phyloP scores from a whole-genome alignment of 1,284 basidiomycete genomes.

The Pascua sp. region DNA sequence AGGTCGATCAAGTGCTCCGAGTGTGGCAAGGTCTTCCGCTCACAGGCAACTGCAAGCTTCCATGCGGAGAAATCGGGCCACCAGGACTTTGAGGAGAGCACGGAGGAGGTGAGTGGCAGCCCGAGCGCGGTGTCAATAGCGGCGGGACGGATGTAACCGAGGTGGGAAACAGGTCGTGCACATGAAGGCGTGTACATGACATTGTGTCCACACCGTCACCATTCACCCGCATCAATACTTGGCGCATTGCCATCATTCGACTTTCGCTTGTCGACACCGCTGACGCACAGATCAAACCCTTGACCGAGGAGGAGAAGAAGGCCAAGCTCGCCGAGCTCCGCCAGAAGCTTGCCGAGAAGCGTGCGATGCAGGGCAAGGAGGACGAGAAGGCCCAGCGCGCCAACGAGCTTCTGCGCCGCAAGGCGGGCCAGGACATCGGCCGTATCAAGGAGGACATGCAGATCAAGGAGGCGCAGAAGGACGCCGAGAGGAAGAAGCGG shows the following conservation, averaged over 20 bases:
- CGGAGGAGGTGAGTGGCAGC: conserved; percentile 68
- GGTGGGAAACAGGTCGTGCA: neutral
- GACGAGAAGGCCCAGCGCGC: conserved; percentile 68
- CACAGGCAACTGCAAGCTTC: conserved; percentile 82
- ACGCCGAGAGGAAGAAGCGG: conserved; percentile 70
- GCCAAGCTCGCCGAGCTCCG: conserved; percentile 73
- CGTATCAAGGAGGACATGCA: conserved; percentile 72
- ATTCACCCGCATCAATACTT: neutral
- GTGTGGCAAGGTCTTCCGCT: conserved; percentile 83
- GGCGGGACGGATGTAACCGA: neutral
- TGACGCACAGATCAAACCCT: conserved; percentile 54
- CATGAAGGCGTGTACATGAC: neutral
- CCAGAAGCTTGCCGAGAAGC: conserved; percentile 72
- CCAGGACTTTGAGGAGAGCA: conserved; percentile 90
- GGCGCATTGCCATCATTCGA: neutral
- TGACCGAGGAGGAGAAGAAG: conserved; percentile 92
- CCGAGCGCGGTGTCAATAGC: no score
- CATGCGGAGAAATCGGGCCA: conserved; percentile 96
- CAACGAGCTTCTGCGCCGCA: conserved; percentile 75
- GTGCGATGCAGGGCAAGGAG: conserved; percentile 61
- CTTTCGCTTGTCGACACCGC: neutral
- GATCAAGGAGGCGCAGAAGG: conserved; percentile 72
- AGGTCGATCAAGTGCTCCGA: conserved; percentile 49
- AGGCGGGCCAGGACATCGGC: conserved; percentile 75
- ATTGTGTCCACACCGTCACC: neutral